phyloP scores from a whole-genome alignment of 129 eudicot species.

The Erigeron canadensis region DNA sequence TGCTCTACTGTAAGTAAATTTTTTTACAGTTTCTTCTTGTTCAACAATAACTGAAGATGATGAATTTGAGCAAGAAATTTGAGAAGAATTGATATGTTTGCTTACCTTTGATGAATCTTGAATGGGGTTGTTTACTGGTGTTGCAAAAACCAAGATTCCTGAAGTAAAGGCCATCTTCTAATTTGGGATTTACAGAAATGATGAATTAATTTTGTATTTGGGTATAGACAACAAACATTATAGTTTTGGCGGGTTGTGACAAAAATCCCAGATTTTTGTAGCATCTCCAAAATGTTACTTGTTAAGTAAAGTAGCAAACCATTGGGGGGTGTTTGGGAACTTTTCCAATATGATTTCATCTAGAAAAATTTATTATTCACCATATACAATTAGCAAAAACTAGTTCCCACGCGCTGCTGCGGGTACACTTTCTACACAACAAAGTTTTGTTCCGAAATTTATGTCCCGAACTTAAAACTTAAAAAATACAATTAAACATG shows the following conservation, averaged over 20 bases:
- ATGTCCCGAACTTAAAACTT: no score
- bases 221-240: neutral
- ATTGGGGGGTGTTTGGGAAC: no score
- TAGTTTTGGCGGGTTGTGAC: conserved; percentile 28
- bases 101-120: conserved; percentile 53
- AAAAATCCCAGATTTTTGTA: conserved; percentile 1
- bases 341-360: no score
- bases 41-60: conserved; percentile 35
- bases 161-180: conserved; percentile 23
- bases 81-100: conserved; percentile 16
- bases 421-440: no score
- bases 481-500: no score
- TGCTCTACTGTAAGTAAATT: conserved; percentile 81
- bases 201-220: neutral
- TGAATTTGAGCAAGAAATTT: conserved; percentile 33
- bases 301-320: no score
- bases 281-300: neutral
- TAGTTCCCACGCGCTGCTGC: no score
- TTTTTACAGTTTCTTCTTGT: conserved; percentile 46
- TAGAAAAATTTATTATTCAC: no score
- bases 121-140: conserved; percentile 21
- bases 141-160: conserved; percentile 46
- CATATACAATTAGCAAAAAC: no score
- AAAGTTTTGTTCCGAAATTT: no score
- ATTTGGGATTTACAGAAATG: conserved; percentile 9